Evolutionary conservation across 371 early-diverging fungal genomes (phyloP).

Genomic region (Mortierella sp.): DNA sequence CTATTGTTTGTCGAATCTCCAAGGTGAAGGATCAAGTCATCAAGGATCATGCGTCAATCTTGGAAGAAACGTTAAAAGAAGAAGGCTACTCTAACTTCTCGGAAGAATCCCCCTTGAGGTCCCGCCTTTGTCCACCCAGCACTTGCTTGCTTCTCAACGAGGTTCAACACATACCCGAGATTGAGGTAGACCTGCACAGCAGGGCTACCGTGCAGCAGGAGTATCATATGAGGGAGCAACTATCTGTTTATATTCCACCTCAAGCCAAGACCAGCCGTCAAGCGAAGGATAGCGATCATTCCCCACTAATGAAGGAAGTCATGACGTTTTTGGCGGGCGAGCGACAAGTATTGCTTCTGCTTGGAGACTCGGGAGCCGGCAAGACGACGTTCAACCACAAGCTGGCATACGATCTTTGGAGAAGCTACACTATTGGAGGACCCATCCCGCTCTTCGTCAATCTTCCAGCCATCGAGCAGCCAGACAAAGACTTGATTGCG

Average conservation of each 20-base stretch:
- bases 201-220: background rate
- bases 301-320: constrained; percentile 6
- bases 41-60: background rate
- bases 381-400: constrained; percentile 18
- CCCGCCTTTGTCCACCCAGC: background rate
- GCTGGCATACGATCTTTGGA: constrained; percentile 10
- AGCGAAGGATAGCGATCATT: background rate
- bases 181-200: background rate
- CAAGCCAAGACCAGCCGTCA: constrained; percentile 14
- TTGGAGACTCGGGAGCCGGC: constrained; percentile 23
- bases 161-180: constrained; percentile 7
- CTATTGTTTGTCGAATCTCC: background rate
- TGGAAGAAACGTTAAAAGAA: background rate
- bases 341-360: constrained; percentile 15
- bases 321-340: background rate
- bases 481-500: constrained; percentile 17
- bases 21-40: background rate
- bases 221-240: background rate
- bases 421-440: background rate
- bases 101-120: background rate
- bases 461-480: constrained; percentile 4
- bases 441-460: constrained; percentile 21
- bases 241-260: background rate
- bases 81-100: background rate
- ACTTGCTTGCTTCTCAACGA: background rate